A percentile compares a stretch with the other conserved stretches of the same genome.
These are phyloP conservation scores for Polytrichum commune DNA, from an alignment of 225 moss, liverwort and hornwort genomes.

Conservation along the genomic window DNA sequence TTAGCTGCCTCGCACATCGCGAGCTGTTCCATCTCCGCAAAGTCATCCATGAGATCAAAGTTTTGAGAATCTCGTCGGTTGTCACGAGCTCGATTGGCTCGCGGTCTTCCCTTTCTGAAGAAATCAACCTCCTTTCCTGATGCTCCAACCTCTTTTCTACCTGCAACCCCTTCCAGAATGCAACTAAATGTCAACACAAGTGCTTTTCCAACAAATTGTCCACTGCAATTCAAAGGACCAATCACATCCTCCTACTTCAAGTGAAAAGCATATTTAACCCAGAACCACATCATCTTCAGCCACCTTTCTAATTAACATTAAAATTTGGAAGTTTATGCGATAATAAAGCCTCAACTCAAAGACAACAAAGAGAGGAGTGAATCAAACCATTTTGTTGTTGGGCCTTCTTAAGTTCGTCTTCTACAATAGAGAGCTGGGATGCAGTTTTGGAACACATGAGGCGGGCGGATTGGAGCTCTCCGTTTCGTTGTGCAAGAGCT, in stretches of 20 bases:
- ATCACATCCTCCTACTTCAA: too few species aligned
- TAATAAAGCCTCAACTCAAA: too few species aligned
- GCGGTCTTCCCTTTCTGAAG: not conserved
- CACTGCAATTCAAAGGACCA: not conserved
- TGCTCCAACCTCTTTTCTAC: not conserved
- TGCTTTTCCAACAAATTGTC: not conserved
- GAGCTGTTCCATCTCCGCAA: slow-evolving; percentile 59
- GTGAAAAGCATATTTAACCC: too few species aligned
- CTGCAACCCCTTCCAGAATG: not conserved
- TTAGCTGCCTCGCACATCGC: slow-evolving; percentile 30
- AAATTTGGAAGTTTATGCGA: too few species aligned
- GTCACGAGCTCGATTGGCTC: not conserved
- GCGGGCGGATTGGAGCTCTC: slow-evolving; percentile 49
- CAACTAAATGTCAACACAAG: not conserved
- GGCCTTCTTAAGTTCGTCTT: slow-evolving; percentile 47
- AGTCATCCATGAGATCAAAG: slow-evolving; percentile 63
- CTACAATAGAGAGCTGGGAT: slow-evolving; percentile 40
- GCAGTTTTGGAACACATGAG: slow-evolving; percentile 49
- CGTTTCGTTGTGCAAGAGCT: slow-evolving; percentile 48
- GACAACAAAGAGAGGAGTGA: not conserved
- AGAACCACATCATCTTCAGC: too few species aligned
- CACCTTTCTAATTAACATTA: too few species aligned
- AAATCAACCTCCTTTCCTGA: not conserved
- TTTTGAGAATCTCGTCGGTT: slow-evolving; percentile 46
- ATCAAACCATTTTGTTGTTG: slow-evolving; percentile 29